Conservation (phyloP, 352 stramenopile genomes). For the Elongisporangium anandrum region DNA sequence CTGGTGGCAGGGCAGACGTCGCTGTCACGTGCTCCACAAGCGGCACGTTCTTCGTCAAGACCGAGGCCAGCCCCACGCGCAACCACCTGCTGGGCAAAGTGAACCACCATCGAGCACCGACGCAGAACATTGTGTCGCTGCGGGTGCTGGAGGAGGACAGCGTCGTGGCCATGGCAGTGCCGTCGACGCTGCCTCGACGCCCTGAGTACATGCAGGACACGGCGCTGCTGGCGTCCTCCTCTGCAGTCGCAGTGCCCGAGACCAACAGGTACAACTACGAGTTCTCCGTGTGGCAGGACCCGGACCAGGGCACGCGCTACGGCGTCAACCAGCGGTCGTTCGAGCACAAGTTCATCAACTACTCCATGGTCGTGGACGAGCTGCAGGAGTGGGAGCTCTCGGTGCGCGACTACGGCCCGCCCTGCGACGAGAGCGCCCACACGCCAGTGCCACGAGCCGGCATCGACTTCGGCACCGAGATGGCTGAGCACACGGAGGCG, state of each 20-base stretch:
- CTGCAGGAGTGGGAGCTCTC: conserved; percentile 65
- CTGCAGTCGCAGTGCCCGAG: conserved; percentile 14
- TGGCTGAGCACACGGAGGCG: conserved; percentile 12
- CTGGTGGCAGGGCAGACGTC: conserved; percentile 62
- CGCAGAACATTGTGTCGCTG: conserved; percentile 56
- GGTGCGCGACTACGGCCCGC: conserved; percentile 44
- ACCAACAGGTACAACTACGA: conserved; percentile 64
- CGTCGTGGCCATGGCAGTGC: conserved; percentile 21
- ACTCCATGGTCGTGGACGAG: conserved; percentile 68
- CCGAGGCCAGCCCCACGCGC: conserved; percentile 47
- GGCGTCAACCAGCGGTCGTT: conserved; percentile 64
- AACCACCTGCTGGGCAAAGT: conserved; percentile 55
- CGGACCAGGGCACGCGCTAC: conserved; percentile 28
- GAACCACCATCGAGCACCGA: conserved; percentile 66
- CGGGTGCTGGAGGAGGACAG: conserved; percentile 20
- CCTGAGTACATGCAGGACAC: conserved; percentile 58
- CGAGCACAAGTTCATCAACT: conserved; percentile 37
- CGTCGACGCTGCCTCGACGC: conserved; percentile 32
- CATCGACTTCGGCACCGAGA: conserved; percentile 25
- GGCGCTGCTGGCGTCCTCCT: conserved; percentile 5
- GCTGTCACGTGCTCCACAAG: conserved; percentile 38
- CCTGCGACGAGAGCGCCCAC: conserved; percentile 30
- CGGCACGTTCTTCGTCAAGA: conserved; percentile 64
- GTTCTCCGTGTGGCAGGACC: conserved; percentile 64
- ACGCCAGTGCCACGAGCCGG: conserved; percentile 14